Base-by-base conservation (phyloP, 441 rosid species). In the Eruca vesicaria region DNA sequence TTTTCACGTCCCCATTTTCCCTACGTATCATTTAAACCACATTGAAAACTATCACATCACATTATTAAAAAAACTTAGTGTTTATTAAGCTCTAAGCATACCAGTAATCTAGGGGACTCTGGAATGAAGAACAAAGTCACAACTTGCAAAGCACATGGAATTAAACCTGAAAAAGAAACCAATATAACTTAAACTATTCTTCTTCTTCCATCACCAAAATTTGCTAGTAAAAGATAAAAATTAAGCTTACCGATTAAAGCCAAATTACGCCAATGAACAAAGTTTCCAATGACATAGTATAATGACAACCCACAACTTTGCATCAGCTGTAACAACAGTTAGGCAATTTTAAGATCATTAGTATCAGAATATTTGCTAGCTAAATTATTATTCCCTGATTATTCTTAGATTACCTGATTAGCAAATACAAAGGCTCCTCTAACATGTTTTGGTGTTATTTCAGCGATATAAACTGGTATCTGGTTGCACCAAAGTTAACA, bases 401-500 rank as follows among this genome's bases (percentile, higher is more conserved):
- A 29, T 35, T 66, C 10, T 68, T 60, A 32, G 43, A 55, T 19
- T 74, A 86, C 91, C 86, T 84, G 89, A 80, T 81, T 81, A 38
- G 85, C 81, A 19, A 87, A 73, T 6, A 84, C 81, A 81, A 87
- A 88, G 9, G 85, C 82, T 68, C 98, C 98, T 41, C 94, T 76
- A 41, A 84, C 75, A 68, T 81, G 78, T 78, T 86, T 86, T 9
- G 98, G 98, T 29, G 96, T 81, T 63, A 92, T 86, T 83, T 92
- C 96, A 11, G 96, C 92, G 38, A 92, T 80, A 43, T 86, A 92
- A 28, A 89, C 68, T 0, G 94, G 93, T 43, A 87, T 88, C 94
- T 91, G 79, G 8, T 33, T 12, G 66, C 50, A 50, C 32, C 3
- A 29, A 48, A 66, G 29, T 15, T 8, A 20, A 68, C 14, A 48